Base-by-base conservation (phyloP, 495 filamentous ascomycete species). In the Penicillium steckii region DNA sequence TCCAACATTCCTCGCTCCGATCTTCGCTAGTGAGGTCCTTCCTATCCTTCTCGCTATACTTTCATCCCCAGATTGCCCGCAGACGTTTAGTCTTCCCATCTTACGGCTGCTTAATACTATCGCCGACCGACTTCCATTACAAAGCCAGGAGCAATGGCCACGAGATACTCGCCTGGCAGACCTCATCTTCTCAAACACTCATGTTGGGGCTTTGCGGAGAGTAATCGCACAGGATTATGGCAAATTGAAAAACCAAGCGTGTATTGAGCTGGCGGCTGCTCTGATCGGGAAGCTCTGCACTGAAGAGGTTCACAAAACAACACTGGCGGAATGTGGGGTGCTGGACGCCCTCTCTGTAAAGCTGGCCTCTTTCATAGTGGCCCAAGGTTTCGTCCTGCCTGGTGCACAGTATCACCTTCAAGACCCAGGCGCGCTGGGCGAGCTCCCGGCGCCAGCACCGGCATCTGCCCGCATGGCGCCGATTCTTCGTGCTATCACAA, bases 291-390 rank as follows among this genome's bases (percentile, higher is more conserved):
- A 83, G 60, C 69, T 89, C 37, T 91, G 87, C 63, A 79, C 67
- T 10, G 81, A 85, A 47, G 85, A 90, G 55, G 66, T 68, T 1
- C 87, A 95, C 48, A 89, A 88, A 64, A 79, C 80, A 27, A 61
- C 77, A 13, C 64, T 97, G 47, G 82, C 86, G n/a, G 82, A 82
- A 32, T 75, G 73, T 12, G 86, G 89, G 17, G 78, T 95, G 8
- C 74, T 97, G 44, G 90, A 96, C 65, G 83, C 85, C 12, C 77
- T 98, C 25, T 89, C 90, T 9, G 77, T 85, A 10, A 85, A 85
- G 53, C 66, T 97, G 50, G 89, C 89, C 15, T 82, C 85, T 13
- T 89, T 92, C 60, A 80, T 86, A 29, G 81, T 87, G 8, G 70
- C 78, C 1, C 76, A 86, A 42, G 88, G 86, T 8, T 83, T 85